phyloP scores from a whole-genome alignment of 2,329 filamentous ascomycete species.

The Didymella pomorum region DNA sequence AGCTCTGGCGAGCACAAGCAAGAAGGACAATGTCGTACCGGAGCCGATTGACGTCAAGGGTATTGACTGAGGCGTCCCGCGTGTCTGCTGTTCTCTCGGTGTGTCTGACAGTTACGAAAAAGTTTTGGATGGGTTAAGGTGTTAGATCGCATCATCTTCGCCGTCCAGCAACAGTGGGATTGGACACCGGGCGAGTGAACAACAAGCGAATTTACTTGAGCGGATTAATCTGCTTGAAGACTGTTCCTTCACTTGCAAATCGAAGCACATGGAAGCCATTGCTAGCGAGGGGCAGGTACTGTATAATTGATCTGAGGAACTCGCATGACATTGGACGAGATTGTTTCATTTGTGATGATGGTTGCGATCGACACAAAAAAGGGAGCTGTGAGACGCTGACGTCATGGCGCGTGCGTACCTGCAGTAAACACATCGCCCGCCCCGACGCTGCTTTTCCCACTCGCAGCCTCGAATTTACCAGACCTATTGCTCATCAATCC shows the following conservation, averaged over 20 bases:
- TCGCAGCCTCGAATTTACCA: not conserved
- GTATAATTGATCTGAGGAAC: too few relatives aligned
- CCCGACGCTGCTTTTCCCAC: not conserved
- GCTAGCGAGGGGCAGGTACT: too few relatives aligned
- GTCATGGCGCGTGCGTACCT: conserved; percentile 18
- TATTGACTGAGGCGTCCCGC: not conserved
- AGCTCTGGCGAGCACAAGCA: not conserved
- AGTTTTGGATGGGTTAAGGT: not conserved
- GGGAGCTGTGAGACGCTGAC: conserved; percentile 17
- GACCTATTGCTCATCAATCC: not conserved
- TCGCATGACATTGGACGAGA: not conserved
- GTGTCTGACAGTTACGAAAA: not conserved
- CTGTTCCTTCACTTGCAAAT: not conserved
- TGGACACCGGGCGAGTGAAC: not conserved
- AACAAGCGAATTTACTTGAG: too few relatives aligned
- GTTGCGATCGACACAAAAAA: conserved; percentile 8
- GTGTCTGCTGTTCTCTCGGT: not conserved
- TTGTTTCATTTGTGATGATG: not conserved
- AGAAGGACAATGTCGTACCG: not conserved
- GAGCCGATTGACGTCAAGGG: not conserved
- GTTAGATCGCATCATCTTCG: not conserved
- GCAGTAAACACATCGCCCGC: conserved; percentile 6
- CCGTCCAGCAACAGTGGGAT: not conserved
- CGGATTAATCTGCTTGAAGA: not conserved
- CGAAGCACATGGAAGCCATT: not conserved